Conservation (phyloP, 139 green algal species). For the Micractinium conductrix region DNA sequence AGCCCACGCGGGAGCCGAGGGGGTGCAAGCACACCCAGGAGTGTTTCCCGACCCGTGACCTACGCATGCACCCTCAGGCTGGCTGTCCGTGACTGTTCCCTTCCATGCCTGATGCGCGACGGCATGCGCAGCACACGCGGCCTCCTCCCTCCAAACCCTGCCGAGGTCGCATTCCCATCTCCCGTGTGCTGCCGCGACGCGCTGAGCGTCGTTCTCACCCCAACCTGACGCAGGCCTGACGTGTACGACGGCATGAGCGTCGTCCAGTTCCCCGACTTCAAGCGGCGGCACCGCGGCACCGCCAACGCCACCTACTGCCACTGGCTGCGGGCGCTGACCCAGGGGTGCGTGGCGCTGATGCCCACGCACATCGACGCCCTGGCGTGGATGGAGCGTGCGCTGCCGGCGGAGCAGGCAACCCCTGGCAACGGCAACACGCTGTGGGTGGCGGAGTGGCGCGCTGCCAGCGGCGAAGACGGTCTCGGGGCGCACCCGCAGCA, state of each 20-base stretch:
- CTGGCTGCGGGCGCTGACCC: not conserved
- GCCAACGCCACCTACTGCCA: not conserved
- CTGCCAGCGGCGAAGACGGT: not conserved
- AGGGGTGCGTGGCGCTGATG: not conserved
- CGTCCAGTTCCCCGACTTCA: not conserved
- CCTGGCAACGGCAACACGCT: not conserved
- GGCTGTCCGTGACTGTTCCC: no score
- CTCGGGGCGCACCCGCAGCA: not conserved
- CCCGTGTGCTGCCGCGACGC: no score
- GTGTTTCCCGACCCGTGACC: no score
- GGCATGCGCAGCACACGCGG: no score
- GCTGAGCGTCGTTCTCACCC: no score
- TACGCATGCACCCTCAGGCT: no score
- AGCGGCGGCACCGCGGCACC: not conserved
- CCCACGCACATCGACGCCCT: not conserved
- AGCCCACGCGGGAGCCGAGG: no score
- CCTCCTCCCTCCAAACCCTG: no score
- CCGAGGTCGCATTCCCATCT: no score
- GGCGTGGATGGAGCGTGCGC: not conserved
- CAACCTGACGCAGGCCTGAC: no score
- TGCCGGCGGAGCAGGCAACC: not conserved
- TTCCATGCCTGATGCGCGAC: no score
- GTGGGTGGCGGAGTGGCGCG: conserved; percentile 1
- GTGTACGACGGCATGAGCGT: not conserved
- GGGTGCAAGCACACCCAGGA: no score